phyloP scores from a whole-genome alignment of 176 grass and related monocot species.

The Raddia distichophylla region DNA sequence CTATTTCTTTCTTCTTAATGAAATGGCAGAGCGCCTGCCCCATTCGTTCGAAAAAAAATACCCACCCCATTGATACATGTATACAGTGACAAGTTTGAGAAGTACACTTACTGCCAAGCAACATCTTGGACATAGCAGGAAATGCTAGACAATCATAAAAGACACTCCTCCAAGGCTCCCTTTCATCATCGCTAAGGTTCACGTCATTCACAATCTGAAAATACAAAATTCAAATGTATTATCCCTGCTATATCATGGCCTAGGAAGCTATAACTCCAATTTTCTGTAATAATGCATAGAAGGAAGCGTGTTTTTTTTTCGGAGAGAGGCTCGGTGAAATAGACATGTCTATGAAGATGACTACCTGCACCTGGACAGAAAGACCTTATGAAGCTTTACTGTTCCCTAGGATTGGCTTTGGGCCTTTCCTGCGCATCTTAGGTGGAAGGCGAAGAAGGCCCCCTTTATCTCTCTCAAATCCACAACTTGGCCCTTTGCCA shows the following conservation, averaged over 20 bases:
- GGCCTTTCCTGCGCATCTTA: too few relatives aligned
- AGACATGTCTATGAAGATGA: too few relatives aligned
- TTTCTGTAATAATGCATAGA: too few relatives aligned
- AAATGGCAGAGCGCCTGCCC: too few relatives aligned
- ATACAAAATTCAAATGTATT: conserved; percentile 32
- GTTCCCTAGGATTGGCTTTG: too few relatives aligned
- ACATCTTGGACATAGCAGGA: conserved; percentile 77
- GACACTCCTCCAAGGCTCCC: conserved; percentile 52
- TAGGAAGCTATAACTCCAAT: neutral
- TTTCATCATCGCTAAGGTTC: conserved; percentile 55
- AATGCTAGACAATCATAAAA: conserved; percentile 84
- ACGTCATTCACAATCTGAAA: conserved; percentile 59
- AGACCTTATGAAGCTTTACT: too few relatives aligned
- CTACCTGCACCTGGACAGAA: too few relatives aligned
- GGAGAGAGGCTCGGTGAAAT: too few relatives aligned
- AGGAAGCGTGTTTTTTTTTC: conserved; percentile 8
- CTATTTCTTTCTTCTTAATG: too few relatives aligned
- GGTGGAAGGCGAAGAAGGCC: too few relatives aligned
- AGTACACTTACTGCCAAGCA: conserved; percentile 68
- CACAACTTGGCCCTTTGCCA: conserved; percentile 14
- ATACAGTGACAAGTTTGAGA: neutral
- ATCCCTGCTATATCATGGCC: conserved; percentile 8
- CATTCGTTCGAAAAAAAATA: too few relatives aligned
- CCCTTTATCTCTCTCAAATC: conserved; percentile 22
- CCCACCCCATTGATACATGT: too few relatives aligned